Percentiles rank a stretch among this genome's conserved stretches.
Evolutionary conservation across 495 filamentous ascomycete genomes (phyloP).

Genomic region (Pyronema domesticum): DNA sequence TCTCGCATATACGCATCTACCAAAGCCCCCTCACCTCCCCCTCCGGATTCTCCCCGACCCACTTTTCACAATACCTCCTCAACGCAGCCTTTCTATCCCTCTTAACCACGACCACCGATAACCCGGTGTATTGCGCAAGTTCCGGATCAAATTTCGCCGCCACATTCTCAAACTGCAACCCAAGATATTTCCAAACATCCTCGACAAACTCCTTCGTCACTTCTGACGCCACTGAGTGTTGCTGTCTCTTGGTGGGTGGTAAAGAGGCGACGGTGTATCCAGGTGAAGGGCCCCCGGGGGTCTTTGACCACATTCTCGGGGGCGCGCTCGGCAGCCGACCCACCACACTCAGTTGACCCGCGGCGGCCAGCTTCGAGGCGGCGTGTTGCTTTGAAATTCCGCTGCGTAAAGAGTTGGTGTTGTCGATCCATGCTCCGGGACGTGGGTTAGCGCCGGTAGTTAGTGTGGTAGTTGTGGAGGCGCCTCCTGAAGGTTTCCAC

Average conservation of each 20-base stretch:
- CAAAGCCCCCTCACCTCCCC: constrained; percentile 17
- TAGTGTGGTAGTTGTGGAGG: background rate
- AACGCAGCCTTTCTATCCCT: constrained; percentile 15
- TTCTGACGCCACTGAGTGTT: constrained; percentile 11
- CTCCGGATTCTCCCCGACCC: constrained; percentile 22
- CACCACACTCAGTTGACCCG: too few relatives aligned
- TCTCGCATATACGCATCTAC: too few relatives aligned
- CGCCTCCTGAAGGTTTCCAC: background rate
- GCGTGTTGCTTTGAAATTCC: background rate
- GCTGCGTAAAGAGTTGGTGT: background rate
- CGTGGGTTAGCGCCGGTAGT: background rate
- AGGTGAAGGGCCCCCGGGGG: constrained; percentile 16
- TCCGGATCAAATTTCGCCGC: constrained; percentile 22
- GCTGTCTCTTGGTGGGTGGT: constrained; percentile 18
- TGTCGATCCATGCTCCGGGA: background rate
- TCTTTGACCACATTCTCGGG: constrained; percentile 3
- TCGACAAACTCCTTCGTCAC: constrained; percentile 18
- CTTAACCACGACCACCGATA: constrained; percentile 12
- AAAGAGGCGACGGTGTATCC: constrained; percentile 24
- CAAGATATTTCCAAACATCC: constrained; percentile 22
- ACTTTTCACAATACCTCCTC: constrained; percentile 20
- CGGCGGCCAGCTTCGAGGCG: too few relatives aligned
- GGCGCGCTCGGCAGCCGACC: background rate
- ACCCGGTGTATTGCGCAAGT: constrained; percentile 14
- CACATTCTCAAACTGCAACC: constrained; percentile 18